A percentile compares a stretch with the other conserved stretches of the same genome.
These are phyloP conservation scores for Neurospora sp. DNA, from an alignment of 495 filamentous ascomycete species.

Conservation along the genomic window DNA sequence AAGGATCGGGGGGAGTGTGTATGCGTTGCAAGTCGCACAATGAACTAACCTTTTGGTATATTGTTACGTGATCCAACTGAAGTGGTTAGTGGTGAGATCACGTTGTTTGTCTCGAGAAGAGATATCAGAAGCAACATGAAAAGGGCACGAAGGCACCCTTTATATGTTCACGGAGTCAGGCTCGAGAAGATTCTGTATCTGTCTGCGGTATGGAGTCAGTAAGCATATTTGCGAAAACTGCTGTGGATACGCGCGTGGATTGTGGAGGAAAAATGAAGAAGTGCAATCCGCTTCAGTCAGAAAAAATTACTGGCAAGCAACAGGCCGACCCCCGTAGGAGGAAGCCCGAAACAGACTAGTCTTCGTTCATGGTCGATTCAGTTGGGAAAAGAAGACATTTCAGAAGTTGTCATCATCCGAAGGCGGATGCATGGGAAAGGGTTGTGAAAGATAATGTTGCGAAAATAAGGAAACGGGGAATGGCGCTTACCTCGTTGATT, in stretches of 20 bases:
- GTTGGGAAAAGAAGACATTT: constrained; percentile 87
- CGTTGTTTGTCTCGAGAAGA: neutral
- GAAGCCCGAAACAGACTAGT: constrained; percentile 55
- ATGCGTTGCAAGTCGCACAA: neutral
- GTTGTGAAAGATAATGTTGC: neutral
- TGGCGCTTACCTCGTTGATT: constrained; percentile 13
- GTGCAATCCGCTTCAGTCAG: constrained; percentile 40
- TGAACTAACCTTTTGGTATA: constrained; percentile 14
- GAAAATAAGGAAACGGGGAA: constrained; percentile 2
- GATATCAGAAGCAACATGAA: neutral
- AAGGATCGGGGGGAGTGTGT: constrained; percentile 22
- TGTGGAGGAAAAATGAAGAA: constrained; percentile 3
- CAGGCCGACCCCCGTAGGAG: constrained; percentile 60
- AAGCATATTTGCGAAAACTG: neutral
- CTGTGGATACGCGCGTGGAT: constrained; percentile 5
- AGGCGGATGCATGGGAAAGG: constrained; percentile 7
- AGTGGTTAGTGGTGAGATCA: neutral
- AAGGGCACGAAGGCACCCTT: neutral
- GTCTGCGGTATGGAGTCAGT: neutral
- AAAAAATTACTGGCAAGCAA: constrained; percentile 99
- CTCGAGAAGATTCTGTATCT: neutral
- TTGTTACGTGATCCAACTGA: neutral
- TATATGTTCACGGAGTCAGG: neutral
- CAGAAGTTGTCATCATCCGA: constrained; percentile 71
- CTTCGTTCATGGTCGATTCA: constrained; percentile 92